Percentiles rank a stretch among this genome's conserved stretches.
These are phyloP conservation scores for Plectranthus barbatus DNA, from an alignment of 257 asterid species.

Conservation along the genomic window DNA sequence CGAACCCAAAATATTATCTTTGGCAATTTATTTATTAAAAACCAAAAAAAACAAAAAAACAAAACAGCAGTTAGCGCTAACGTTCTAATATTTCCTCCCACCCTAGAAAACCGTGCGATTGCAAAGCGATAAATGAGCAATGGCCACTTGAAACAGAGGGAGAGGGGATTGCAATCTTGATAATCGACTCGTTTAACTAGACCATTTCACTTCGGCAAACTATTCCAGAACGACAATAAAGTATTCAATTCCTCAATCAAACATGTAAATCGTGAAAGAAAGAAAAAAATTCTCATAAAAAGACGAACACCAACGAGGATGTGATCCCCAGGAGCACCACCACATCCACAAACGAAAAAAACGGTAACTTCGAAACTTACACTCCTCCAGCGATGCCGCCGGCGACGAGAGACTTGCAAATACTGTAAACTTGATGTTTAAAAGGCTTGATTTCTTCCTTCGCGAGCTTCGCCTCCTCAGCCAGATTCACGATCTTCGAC, in stretches of 20 bases:
- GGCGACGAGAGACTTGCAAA: constrained; percentile 76
- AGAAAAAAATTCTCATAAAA: neutral
- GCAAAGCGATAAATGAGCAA: too few species aligned
- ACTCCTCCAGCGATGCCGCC: constrained; percentile 94
- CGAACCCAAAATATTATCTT: neutral
- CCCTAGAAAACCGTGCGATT: neutral
- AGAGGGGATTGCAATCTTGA: neutral
- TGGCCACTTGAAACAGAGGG: neutral
- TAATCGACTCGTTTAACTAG: neutral
- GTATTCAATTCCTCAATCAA: neutral
- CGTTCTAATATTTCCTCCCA: neutral
- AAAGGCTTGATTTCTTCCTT: constrained; percentile 68
- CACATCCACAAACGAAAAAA: neutral
- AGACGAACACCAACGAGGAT: neutral
- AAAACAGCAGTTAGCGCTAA: too few species aligned
- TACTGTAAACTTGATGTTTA: constrained; percentile 43
- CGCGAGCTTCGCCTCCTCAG: constrained; percentile 86
- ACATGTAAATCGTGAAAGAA: neutral
- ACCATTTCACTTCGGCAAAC: neutral
- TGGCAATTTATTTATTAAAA: neutral
- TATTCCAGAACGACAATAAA: neutral
- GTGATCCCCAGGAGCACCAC: neutral
- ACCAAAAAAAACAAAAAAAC: neutral
- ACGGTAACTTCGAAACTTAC: constrained; percentile 24
- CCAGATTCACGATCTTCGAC: constrained; percentile 73